phyloP scores from a whole-genome alignment of 139 green algal genomes.

The Picochlorum costavermella region DNA sequence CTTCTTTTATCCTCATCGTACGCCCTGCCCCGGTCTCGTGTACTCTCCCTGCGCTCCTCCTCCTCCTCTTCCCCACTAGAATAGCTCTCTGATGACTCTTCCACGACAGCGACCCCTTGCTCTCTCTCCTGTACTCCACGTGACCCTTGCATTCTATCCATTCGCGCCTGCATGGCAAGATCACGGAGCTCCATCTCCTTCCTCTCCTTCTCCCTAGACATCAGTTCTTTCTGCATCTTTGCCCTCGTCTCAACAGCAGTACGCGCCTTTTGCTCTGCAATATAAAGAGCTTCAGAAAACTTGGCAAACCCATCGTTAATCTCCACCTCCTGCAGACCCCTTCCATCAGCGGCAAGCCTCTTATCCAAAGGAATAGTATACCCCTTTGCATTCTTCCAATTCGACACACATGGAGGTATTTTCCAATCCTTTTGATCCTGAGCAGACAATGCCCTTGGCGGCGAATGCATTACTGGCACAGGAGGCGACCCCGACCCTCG shows the following conservation, averaged over 20 bases:
- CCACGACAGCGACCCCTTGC: constrained; percentile 5
- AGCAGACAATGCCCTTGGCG: constrained; percentile 71
- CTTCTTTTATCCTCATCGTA: constrained; percentile 68
- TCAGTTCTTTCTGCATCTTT: constrained; percentile 80
- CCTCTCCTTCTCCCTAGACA: constrained; percentile 71
- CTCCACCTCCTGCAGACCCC: constrained; percentile 85
- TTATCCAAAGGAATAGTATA: constrained; percentile 99
- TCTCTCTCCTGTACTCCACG: neutral
- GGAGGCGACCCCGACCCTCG: constrained; percentile 77
- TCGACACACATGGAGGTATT: constrained; percentile 95
- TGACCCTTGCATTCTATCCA: constrained; percentile 60
- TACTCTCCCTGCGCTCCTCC: constrained; percentile 2
- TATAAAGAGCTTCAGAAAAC: constrained; percentile 86
- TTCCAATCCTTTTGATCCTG: constrained; percentile 96
- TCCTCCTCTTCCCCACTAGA: neutral
- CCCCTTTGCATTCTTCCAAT: constrained; percentile 97
- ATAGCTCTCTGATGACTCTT: constrained; percentile 4
- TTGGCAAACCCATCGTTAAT: constrained; percentile 95
- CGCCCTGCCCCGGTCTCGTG: constrained; percentile 26
- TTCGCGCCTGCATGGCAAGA: constrained; percentile 80
- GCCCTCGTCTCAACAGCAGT: constrained; percentile 57
- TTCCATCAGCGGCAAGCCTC: constrained; percentile 91
- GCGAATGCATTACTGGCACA: constrained; percentile 94
- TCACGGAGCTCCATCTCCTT: constrained; percentile 91
- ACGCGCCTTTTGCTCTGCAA: constrained; percentile 89